A percentile compares a stretch with the other conserved stretches of the same genome.
Evolutionary conservation across 1,284 basidiomycete species (phyloP).

Genomic region (Lignosus rhinocerotis): DNA sequence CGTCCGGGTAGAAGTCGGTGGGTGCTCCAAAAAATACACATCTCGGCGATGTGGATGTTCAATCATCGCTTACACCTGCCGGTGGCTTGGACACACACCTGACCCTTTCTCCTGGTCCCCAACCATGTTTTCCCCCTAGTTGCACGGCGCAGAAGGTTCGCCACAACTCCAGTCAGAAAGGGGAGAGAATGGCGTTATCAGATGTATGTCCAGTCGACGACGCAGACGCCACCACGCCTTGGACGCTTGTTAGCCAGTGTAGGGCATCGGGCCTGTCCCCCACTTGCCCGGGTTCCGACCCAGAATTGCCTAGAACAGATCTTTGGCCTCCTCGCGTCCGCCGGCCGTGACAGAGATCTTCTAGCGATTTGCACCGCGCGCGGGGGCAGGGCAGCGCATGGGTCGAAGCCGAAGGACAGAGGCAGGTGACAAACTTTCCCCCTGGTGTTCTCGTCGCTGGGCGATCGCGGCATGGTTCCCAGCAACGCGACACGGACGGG

Average conservation of each 20-base stretch:
- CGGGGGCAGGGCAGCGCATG: constrained; percentile 13
- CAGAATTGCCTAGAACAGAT: constrained; percentile 18
- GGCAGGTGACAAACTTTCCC: constrained; percentile 16
- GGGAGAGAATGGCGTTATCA: constrained; percentile 15
- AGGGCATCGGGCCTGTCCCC: constrained; percentile 11
- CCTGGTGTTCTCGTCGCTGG: constrained; percentile 8
- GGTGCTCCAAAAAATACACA: constrained; percentile 7
- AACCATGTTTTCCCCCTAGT: constrained; percentile 1
- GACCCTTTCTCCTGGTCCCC: constrained; percentile 6
- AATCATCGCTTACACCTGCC: constrained; percentile 10
- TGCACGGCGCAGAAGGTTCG: constrained; percentile 3
- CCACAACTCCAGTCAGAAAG: constrained; percentile 11
- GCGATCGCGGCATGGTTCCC: constrained; percentile 13
- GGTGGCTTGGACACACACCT: constrained; percentile 15
- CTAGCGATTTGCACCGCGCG: constrained; percentile 18
- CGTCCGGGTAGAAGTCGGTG: constrained; percentile 16
- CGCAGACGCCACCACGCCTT: constrained; percentile 11
- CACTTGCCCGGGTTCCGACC: constrained; percentile 6
- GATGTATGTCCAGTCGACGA: constrained; percentile 13
- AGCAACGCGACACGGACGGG: constrained; percentile 13
- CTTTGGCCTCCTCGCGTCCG: constrained; percentile 10
- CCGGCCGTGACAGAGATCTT: constrained; percentile 13
- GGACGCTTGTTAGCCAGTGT: constrained; percentile 2
- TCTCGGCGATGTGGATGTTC: neutral
- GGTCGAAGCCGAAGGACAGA: constrained; percentile 9